Evolutionary conservation across 208 protist genomes (phyloP), one percentile per base, ranked within the genome.

Genomic region (Wallacemonas sp.): DNA sequence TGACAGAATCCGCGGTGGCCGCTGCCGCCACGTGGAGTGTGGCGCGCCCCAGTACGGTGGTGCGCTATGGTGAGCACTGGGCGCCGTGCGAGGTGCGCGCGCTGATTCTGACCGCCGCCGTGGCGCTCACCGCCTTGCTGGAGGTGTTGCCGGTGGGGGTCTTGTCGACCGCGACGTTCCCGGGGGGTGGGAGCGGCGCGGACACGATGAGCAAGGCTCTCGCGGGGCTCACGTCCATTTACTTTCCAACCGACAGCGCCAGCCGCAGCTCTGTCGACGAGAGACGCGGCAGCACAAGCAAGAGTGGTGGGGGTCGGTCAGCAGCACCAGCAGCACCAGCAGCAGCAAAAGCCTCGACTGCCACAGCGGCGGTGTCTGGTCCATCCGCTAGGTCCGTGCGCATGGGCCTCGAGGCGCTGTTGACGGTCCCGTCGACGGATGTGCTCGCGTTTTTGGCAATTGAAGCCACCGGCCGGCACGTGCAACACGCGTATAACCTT

Each of bases 401-500:
- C n/a, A n/a, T n/a, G n/a, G n/a, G n/a, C n/a, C n/a, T n/a, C n/a
- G n/a, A n/a, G n/a, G n/a, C n/a, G n/a, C 44, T 57, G 42, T 8
- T 23, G n/a, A 55, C 52, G 8, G 52, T 59, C 5, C 52, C 52
- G 4, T 12, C 7, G 7, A 41, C 52, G 10, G 52, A 59, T 22
- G 31, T 59, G 29, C 11, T 59, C 29, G 52, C 52, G 16, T 59
- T 59, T 25, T n/a, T 59, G n/a, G 52, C 52, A 14, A 14, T n/a
- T 0, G 52, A 59, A 29, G 31, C 52, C 7, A 29, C 57, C 4
- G 42, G 57, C 22, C 57, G 57, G 10, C 23, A 49, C 20, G 7
- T 64, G 41, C 57, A 46, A 12, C 39, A n/a, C 36, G 41, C 57
- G n/a, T 64, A 46, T 14, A 20, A 50, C 39, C 57, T 26, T 22